Evolutionary conservation across 257 asterid species (phyloP).

Genomic region (Jaltomata sinuosa): DNA sequence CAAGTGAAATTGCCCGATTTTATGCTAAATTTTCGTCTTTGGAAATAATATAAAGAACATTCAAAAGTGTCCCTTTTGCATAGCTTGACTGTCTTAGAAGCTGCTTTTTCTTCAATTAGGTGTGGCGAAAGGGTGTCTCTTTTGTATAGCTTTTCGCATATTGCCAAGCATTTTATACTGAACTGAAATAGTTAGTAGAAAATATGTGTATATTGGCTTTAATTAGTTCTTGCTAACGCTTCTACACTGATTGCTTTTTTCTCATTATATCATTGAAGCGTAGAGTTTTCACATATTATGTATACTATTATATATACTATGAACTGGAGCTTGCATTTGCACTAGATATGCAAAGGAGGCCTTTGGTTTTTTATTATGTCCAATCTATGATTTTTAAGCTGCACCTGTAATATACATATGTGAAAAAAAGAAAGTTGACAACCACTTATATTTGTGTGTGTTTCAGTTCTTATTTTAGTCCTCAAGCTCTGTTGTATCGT

Average conservation of each 20-base stretch:
- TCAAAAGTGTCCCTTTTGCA: neutral
- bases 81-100: neutral
- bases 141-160: neutral
- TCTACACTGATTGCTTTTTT: neutral
- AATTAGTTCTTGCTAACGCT: neutral
- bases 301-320: no score
- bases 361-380: neutral
- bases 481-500: neutral
- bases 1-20: neutral
- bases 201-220: neutral
- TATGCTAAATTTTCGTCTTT: neutral
- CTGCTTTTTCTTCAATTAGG: neutral
- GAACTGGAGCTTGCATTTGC: neutral
- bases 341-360: neutral
- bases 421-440: neutral
- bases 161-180: neutral
- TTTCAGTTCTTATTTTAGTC: neutral
- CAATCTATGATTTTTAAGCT: neutral
- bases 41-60: no score
- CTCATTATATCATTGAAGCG: neutral
- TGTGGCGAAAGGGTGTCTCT: neutral
- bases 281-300: neutral
- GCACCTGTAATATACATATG: slow-evolving; percentile 3
- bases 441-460: neutral
- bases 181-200: neutral